Conservation (phyloP, 768 basidiomycete species). For the Mrakia gelida region DNA sequence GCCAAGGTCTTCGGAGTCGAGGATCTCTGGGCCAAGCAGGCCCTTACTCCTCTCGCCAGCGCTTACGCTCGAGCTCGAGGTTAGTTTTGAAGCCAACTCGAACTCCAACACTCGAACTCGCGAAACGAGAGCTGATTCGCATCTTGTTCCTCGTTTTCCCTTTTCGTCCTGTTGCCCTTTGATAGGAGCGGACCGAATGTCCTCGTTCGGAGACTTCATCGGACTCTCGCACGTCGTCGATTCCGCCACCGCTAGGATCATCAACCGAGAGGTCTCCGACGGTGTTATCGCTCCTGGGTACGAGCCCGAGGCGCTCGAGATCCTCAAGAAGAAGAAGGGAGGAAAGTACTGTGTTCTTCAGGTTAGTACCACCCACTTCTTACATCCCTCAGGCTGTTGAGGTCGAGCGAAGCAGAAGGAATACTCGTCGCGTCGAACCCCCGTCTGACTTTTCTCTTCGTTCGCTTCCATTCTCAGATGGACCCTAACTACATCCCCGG, state of each 20-base stretch:
- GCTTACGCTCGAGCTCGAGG: slow-evolving; percentile 96
- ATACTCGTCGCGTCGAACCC: neutral
- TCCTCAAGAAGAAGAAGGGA: slow-evolving; percentile 90
- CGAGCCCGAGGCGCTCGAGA: slow-evolving; percentile 75
- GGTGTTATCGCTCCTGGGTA: slow-evolving; percentile 97
- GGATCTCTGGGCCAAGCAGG: slow-evolving; percentile 68
- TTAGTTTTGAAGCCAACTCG: slow-evolving; percentile 39
- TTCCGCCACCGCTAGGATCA: slow-evolving; percentile 88
- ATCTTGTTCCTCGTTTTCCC: too few relatives aligned
- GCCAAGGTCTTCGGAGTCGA: slow-evolving; percentile 95
- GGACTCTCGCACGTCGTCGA: slow-evolving; percentile 91
- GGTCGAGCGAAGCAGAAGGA: too few relatives aligned
- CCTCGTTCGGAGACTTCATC: slow-evolving; percentile 98
- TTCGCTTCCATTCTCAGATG: slow-evolving; percentile 55
- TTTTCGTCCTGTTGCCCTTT: too few relatives aligned
- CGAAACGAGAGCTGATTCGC: too few relatives aligned
- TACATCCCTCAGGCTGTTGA: too few relatives aligned
- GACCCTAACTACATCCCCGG: slow-evolving; percentile 76
- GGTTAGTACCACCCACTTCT: slow-evolving; percentile 48
- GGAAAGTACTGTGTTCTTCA: slow-evolving; percentile 98
- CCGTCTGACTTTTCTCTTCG: neutral
- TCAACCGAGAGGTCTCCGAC: slow-evolving; percentile 98
- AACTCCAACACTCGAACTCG: neutral
- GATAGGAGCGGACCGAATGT: slow-evolving; percentile 94
- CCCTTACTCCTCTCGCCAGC: slow-evolving; percentile 77